Evolutionary conservation across 257 asterid species (phyloP), one percentile per base, ranked within the genome.

Genomic region (Cinchona pubescens): DNA sequence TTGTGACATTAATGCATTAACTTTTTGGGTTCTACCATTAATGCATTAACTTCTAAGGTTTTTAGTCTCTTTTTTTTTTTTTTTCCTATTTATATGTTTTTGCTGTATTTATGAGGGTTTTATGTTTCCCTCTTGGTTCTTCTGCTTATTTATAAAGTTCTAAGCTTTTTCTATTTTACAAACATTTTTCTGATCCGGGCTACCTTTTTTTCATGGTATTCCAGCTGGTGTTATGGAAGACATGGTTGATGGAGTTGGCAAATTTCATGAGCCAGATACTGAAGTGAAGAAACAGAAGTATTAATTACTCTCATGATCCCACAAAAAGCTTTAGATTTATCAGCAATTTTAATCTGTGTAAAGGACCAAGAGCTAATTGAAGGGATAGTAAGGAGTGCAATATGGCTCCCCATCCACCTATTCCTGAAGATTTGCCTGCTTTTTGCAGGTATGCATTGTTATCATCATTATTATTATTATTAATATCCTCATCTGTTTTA

Each of bases 241-340:
- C 58, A 74, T 72, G 61, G 6, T 81, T 5, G 79, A 72, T 23
- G 85, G 81, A 1, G 76, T 46, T 0, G 49, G 79, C 0, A n/a
- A 63, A 40, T 83, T 83, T 75, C 85, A 80, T 16, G 87, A n/a
- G 78, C 81, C 75, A 51, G 85, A 83, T 69, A 0, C 49, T 27
- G 81, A 78, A 53, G 46, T 48, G 9, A 80, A 72, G 76, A 74
- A 59, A 55, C 27, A 35, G 67, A 77, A 53, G 5, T 77, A 80
- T 64, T 70, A n/a, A n/a, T n/a, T n/a, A n/a, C n/a, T n/a, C 74
- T 0, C 53, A 82, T 14, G 78, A 80, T 66, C 15, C 55, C 0
- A 73, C 62, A 6, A 77, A 25, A 3, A 74, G 65, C 59, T 60
- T 83, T 32, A 8, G 4, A 1, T 77, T 35, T 3, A 74, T 76